Base-by-base conservation (phyloP, 305 asterid genomes). In the Solanum chacoense region DNA sequence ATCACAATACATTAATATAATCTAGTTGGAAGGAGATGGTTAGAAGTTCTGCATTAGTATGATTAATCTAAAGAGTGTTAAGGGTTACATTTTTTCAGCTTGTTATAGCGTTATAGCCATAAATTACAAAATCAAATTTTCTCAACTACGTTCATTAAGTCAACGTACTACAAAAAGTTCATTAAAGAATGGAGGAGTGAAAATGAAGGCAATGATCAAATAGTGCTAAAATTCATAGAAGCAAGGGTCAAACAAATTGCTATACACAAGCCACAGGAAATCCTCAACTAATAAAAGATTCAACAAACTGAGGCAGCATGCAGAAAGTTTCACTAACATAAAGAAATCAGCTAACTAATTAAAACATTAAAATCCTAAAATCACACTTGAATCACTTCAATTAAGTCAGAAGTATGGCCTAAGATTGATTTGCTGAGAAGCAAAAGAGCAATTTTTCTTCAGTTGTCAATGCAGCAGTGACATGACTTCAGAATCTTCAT, bases 401-500 rank as follows among this genome's bases (percentile, higher is more conserved):
- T 42, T 3, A 80, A 80, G 86, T 80, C 86, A 40, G 37, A 16
- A 38, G n/a, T 55, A 55, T 18, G 22, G 85, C 85, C 34, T 38
- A 78, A 26, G 85, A 40, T 11, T 40, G 26, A 40, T 40, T 78
- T 78, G 85, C 85, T 7, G 85, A 79, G 85, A 38, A 40, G 35
- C 65, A 14, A 79, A 79, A 79, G 29, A 26, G 34, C 12, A 16
- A 13, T n/a, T 24, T 24, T 38, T 22, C 67, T 40, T 40, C 36
- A 26, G 85, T 75, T 50, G 88, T 90, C 91, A 93, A 73, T 18
- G 92, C 89, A 85, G 92, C 91, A 45, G 91, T 89, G 91, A 89
- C 69, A 69, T 88, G 87, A 36, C 85, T 80, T 80, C 37, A 26
- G 36, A 80, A 26, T 59, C 87, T 55, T 88, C 91, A 91, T 7